These are phyloP conservation scores for Benincasa hispida DNA, from an alignment of 306 rosid genomes.

Conservation along the genomic window DNA sequence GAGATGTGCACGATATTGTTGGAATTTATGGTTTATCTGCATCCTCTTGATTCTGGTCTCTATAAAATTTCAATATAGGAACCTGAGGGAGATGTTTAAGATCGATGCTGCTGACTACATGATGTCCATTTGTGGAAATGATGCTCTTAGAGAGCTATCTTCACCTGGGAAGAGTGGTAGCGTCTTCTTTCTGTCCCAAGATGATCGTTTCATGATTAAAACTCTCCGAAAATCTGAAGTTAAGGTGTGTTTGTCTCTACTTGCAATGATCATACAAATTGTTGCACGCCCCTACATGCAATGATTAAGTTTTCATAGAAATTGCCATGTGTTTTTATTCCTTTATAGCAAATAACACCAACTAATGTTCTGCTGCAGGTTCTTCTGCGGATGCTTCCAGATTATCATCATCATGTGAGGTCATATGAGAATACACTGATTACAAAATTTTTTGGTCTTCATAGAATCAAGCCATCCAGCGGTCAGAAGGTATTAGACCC, in stretches of 20 bases:
- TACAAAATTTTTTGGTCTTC: slow-evolving; percentile 96
- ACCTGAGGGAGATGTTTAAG: slow-evolving; percentile 93
- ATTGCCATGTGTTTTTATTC: neutral
- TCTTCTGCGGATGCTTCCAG: slow-evolving; percentile 93
- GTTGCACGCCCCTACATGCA: slow-evolving; percentile 5
- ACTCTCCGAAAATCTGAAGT: slow-evolving; percentile 96
- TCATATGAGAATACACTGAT: slow-evolving; percentile 80
- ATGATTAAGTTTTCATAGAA: neutral
- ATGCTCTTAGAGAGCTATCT: slow-evolving; percentile 90
- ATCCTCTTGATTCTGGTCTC: neutral
- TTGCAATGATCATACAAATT: neutral
- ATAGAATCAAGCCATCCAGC: slow-evolving; percentile 89
- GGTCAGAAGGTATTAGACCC: slow-evolving; percentile 73
- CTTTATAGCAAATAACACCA: slow-evolving; percentile 10
- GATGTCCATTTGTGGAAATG: slow-evolving; percentile 99
- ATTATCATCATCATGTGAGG: slow-evolving; percentile 88
- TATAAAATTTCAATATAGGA: slow-evolving; percentile 33
- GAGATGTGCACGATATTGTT: neutral
- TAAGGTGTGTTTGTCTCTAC: slow-evolving; percentile 50
- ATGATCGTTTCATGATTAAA: slow-evolving; percentile 96
- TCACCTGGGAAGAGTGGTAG: slow-evolving; percentile 99
- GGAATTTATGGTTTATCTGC: neutral
- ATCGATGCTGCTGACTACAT: slow-evolving; percentile 98
- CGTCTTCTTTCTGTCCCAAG: slow-evolving; percentile 92
- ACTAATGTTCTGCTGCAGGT: slow-evolving; percentile 43